Evolutionary conservation across 164 flowering plant species (phyloP).

Genomic region (Annona squamosa): DNA sequence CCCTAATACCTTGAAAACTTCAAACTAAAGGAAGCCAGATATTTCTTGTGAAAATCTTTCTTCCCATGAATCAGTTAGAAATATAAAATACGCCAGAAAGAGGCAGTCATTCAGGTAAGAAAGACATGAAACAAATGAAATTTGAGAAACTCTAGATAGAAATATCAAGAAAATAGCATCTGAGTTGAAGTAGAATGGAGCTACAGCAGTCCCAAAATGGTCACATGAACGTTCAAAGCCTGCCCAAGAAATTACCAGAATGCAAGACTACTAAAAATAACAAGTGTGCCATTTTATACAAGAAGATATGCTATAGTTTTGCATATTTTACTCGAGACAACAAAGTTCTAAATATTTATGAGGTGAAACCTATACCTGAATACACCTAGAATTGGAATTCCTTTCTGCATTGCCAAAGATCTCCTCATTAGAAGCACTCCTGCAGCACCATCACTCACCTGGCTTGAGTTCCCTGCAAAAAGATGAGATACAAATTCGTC

Average conservation of each 20-base stretch:
- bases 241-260: too few species aligned
- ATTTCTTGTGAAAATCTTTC: too few species aligned
- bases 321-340: background rate
- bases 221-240: background rate
- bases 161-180: background rate
- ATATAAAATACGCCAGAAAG: too few species aligned
- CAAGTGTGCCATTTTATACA: background rate
- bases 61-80: too few species aligned
- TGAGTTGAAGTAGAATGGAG: background rate
- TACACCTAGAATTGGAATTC: slow-evolving; percentile 87
- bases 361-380: slow-evolving; percentile 50
- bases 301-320: background rate
- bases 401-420: slow-evolving; percentile 75
- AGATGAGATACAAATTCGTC: background rate
- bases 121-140: too few species aligned
- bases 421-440: slow-evolving; percentile 95
- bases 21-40: too few species aligned
- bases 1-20: too few species aligned
- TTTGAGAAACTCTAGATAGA: background rate
- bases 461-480: slow-evolving; percentile 81
- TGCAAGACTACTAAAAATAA: too few species aligned
- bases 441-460: slow-evolving; percentile 98
- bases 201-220: background rate
- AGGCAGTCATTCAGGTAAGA: too few species aligned
- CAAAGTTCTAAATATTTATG: too few species aligned